Evolutionary conservation across 2,329 filamentous ascomycete genomes (phyloP), one percentile per base, ranked within the genome.

Genomic region (Pseudogymnoascus sp.): DNA sequence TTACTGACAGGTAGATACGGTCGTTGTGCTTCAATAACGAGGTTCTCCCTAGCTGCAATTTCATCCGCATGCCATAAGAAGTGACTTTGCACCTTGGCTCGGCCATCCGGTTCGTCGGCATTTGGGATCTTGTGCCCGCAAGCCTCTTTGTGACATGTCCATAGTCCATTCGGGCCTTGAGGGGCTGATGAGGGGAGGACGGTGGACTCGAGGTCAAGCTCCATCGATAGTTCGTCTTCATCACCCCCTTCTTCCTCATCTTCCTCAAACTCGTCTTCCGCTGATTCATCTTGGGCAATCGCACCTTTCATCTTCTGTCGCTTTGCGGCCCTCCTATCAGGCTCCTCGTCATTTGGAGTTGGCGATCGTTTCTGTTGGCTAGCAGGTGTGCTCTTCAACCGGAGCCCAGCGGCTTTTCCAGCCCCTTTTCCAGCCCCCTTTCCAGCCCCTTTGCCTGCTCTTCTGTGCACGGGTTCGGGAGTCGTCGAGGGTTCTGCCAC

Each of bases 111-210:
- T 43, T 81, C 78, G 49, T 84, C 81, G n/a, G 83, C 84, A 2
- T 80, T 80, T 65, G 86, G 85, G 10, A 90, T 83, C 41, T 86
- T 78, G 67, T 85, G 85, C 38, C 75, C 75, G 69, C 88, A 91
- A 23, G 81, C 85, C 10, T 84, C 82, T 65, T 87, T 79, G 4
- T 81, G 80, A 68, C 88, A 91, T 1, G 76, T 77, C 87, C 88
- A 91, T 0, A 84, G 84, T 61, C 86, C 82, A 63, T 84, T 79
- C 0, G 84, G 82, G 0, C 83, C 85, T 35, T 78, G 76, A 0
- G 83, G 78, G 2, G 72, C 73, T 6, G 76, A 74, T 3, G 80
- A 78, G 0, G 81, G 82, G 10, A 83, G 68, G 58, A 7, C 11
- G 31, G 49, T 55, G 29, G 49, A 21, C 16, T 55, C n/a, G 11